A percentile compares a stretch with the other conserved stretches of the same genome.
These are phyloP conservation scores for Neurospora hispaniola DNA, from an alignment of 495 filamentous ascomycete genomes.

Conservation along the genomic window DNA sequence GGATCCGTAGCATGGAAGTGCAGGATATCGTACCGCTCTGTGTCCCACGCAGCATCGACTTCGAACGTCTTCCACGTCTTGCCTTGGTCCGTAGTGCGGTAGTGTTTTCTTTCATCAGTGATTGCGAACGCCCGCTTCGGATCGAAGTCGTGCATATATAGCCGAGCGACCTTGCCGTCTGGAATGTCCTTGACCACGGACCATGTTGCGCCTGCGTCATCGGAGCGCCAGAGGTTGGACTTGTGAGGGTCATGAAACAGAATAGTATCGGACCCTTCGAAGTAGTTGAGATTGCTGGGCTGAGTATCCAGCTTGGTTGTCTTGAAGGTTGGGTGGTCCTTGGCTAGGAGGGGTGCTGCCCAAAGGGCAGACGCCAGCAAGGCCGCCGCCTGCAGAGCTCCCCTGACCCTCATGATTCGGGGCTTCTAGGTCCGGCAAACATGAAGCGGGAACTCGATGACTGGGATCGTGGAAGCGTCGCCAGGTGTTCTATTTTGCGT, in stretches of 20 bases:
- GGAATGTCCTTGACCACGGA: conserved; percentile 50
- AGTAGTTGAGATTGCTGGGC: conserved; percentile 64
- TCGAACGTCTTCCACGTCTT: conserved; percentile 68
- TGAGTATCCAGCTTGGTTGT: conserved; percentile 47
- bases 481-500: neutral
- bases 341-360: conserved; percentile 31
- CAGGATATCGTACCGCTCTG: conserved; percentile 39
- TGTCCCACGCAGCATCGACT: conserved; percentile 38
- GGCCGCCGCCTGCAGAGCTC: conserved; percentile 32
- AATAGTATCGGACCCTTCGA: conserved; percentile 72
- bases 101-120: conserved; percentile 55
- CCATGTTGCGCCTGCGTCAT: conserved; percentile 72
- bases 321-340: conserved; percentile 36
- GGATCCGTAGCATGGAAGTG: conserved; percentile 72
- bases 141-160: conserved; percentile 69
- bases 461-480: neutral
- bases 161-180: conserved; percentile 45
- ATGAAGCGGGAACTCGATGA: conserved; percentile 13
- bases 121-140: conserved; percentile 67
- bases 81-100: conserved; percentile 69
- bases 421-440: conserved; percentile 7
- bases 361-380: conserved; percentile 31
- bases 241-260: conserved; percentile 48
- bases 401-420: conserved; percentile 35
- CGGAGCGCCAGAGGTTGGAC: conserved; percentile 56